Evolutionary conservation across 2,329 filamentous ascomycete genomes (phyloP), one percentile per base, ranked within the genome.

Genomic region (Chaetomium strumarium): DNA sequence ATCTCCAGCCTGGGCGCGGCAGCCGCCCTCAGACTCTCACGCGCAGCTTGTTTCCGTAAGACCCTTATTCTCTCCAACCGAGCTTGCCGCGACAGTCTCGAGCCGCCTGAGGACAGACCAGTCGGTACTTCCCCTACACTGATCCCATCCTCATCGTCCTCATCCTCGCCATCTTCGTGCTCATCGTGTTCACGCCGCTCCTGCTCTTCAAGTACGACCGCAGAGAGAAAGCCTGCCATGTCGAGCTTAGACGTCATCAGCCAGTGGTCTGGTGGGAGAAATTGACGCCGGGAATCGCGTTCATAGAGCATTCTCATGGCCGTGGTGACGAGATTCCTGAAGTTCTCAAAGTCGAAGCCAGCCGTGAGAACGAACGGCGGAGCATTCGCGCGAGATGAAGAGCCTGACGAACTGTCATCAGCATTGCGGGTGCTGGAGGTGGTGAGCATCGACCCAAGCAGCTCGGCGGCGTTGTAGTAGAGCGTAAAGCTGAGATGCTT

Each of bases 401-500:
- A 44, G 4, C 48, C 24, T 14, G 48, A 49, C n/a, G 51, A 42
- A 4, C 37, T 46, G 10, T 50, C 47, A 6, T 46, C 29, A 6
- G 33, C 20, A 16, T 30, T 44, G 2, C 31, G 17, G 9, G 12
- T 13, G 9, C 38, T n/a, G 3, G 40, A 3, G 5, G 24, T 4
- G 11, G 29, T 48, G 1, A 47, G 4, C 7, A 19, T 40, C 17
- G 42, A 43, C 14, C 62, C 68, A 13, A 73, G 66, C 6, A 81
- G 68, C 6, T 92, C 86, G 2, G 81, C 78, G 9, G 86, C 80
- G 63, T 92, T 85, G 74, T 92, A 95, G 67, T 95, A 92, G 46
- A 96, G 75, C 0, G 88, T 85, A 61, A 97, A 97, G 0, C 88
- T 86, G 6, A 97, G 75, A 57, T 95, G 93, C 65, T 96, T 96